Percentiles rank a stretch among this genome's conserved stretches.
Evolutionary conservation across 2,329 filamentous ascomycete species (phyloP).

Genomic region (Penicillium palitans): DNA sequence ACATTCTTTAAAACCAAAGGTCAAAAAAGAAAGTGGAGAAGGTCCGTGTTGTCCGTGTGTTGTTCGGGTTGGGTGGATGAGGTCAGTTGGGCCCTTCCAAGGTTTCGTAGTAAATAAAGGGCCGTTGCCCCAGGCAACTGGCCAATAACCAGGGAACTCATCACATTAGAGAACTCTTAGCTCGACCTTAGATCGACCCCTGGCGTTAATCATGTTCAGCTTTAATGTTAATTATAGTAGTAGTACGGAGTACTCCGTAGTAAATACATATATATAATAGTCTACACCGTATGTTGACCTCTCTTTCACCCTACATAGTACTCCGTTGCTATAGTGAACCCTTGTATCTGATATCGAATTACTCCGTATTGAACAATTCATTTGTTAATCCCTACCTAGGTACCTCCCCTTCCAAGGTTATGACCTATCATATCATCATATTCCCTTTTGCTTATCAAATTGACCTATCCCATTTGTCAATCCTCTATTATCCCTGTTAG

Average conservation of each 20-base stretch:
- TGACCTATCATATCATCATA: not conserved
- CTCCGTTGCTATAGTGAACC: conserved; percentile 4
- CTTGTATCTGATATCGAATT: not conserved
- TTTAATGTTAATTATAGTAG: conserved; percentile 13
- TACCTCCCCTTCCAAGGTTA: not conserved
- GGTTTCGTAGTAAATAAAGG: conserved; percentile 8
- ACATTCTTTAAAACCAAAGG: conserved; percentile 13
- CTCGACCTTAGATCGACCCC: conserved; percentile 1
- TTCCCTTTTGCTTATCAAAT: not conserved
- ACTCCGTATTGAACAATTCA: not conserved
- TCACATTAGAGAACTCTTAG: conserved; percentile 9
- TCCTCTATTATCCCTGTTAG: not conserved
- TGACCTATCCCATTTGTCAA: conserved; percentile 2
- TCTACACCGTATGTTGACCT: not conserved
- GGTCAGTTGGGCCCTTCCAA: conserved; percentile 4
- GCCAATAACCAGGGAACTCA: conserved; percentile 13
- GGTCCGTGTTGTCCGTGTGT: conserved; percentile 1
- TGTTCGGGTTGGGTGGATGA: conserved; percentile 4
- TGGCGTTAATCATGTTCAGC: conserved; percentile 7
- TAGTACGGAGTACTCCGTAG: too few relatives aligned
- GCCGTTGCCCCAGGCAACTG: conserved; percentile 8
- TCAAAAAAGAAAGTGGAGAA: conserved; percentile 12
- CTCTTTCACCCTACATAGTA: not conserved
- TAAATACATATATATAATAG: not conserved
- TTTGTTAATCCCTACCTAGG: not conserved